Conservation (phyloP, 352 stramenopile genomes). For the Phytophthora idaei region DNA sequence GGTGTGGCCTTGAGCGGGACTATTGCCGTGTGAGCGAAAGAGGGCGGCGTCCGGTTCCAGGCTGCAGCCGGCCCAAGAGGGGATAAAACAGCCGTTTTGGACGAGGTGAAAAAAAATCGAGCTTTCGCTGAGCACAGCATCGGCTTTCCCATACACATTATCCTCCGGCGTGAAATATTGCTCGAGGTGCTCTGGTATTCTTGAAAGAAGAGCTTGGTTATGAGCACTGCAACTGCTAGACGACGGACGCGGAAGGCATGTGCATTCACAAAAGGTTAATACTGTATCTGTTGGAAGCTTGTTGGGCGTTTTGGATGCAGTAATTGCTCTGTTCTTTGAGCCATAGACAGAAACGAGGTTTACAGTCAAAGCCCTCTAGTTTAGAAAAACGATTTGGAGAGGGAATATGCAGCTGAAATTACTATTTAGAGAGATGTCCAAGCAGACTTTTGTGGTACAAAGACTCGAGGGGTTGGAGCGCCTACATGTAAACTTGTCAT, state of each 20-base stretch:
- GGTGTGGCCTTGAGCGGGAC: constrained; percentile 3
- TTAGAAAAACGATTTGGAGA: neutral
- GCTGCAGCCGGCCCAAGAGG: constrained; percentile 3
- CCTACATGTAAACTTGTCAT: neutral
- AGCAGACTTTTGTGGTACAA: constrained; percentile 9
- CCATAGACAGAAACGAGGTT: neutral
- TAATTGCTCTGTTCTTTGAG: neutral
- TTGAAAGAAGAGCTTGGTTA: neutral
- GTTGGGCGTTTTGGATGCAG: too few species aligned
- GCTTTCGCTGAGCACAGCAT: constrained; percentile 2
- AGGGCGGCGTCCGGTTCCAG: constrained; percentile 13
- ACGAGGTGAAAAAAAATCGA: constrained; percentile 13
- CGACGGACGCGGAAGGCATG: neutral
- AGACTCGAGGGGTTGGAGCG: constrained; percentile 5
- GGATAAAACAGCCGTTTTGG: constrained; percentile 16
- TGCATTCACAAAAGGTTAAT: neutral
- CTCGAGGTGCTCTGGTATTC: neutral
- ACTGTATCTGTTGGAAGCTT: too few species aligned
- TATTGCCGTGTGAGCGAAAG: constrained; percentile 24
- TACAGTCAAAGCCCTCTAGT: neutral
- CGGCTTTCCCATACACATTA: constrained; percentile 7
- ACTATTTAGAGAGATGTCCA: constrained; percentile 1
- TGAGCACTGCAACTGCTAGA: neutral
- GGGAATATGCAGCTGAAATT: neutral
- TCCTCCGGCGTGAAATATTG: constrained; percentile 10